Evolutionary conservation across 495 filamentous ascomycete species (phyloP), one percentile per base, ranked within the genome.

Genomic region (Niebla homalea): DNA sequence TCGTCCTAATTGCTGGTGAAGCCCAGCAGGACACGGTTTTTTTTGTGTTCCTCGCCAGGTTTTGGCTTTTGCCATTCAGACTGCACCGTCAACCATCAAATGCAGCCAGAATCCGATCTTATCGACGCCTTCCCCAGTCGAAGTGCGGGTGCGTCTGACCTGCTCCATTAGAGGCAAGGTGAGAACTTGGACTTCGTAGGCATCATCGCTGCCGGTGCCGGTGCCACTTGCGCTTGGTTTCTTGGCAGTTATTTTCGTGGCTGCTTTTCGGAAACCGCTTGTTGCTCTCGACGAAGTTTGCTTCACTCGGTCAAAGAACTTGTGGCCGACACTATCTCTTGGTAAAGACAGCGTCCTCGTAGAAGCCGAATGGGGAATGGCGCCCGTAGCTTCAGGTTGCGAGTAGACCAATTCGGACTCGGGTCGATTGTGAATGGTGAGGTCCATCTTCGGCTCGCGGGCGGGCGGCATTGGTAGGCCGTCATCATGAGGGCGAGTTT

Each of bases 51-150:
- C n/a, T n/a, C n/a, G n/a, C n/a, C n/a, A n/a, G n/a, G n/a, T n/a
- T n/a, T n/a, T n/a, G n/a, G n/a, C n/a, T n/a, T n/a, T n/a, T n/a
- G n/a, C n/a, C n/a, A n/a, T n/a, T n/a, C n/a, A n/a, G n/a, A n/a
- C n/a, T n/a, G n/a, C n/a, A n/a, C n/a, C n/a, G n/a, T n/a, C n/a
- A n/a, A n/a, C n/a, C n/a, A n/a, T n/a, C n/a, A n/a, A n/a, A n/a
- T n/a, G 89, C 87, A 95, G 92, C 89, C 89, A 95, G 60, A 89
- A 95, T 58, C 94, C 89, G 1, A 89, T 94, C 73, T 94, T 94
- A 59, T 95, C 89, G 38, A 79, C 72, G 15, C 83, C 76, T 59
- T 88, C 85, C 15, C n/a, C n/a, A 95, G 68, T 45, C 80, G 76
- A 65, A 86, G 89, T 3, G 86, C 87, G 57, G 1, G 89, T 94